A percentile compares a stretch with the other conserved stretches of the same genome.
Conservation (phyloP, 768 basidiomycete genomes). For the Heimioporus sp. region DNA sequence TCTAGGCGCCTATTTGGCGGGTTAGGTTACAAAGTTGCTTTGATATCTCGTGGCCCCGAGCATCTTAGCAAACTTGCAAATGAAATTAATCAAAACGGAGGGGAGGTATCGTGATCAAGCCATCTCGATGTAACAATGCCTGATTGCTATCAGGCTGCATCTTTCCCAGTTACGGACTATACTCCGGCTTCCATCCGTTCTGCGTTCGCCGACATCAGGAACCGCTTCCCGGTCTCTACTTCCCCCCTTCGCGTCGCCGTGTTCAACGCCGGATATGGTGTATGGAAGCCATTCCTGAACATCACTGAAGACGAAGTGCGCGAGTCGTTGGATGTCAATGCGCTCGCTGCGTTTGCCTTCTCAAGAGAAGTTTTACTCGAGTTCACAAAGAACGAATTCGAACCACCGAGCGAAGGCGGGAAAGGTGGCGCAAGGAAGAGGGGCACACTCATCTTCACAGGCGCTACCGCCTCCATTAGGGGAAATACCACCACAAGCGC, state of each 20-base stretch:
- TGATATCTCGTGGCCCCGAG: slow-evolving; percentile 58
- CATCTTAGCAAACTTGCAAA: slow-evolving; percentile 50
- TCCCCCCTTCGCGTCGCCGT: slow-evolving; percentile 59
- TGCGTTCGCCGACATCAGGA: slow-evolving; percentile 46
- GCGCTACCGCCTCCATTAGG: slow-evolving; percentile 64
- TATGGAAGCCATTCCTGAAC: slow-evolving; percentile 69
- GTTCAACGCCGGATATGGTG: slow-evolving; percentile 57
- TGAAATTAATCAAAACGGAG: slow-evolving; percentile 56
- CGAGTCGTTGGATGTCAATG: slow-evolving; percentile 47
- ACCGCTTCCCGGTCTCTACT: slow-evolving; percentile 43
- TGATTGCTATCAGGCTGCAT: slow-evolving; percentile 43
- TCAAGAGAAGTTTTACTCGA: slow-evolving; percentile 56
- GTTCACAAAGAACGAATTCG: slow-evolving; percentile 52
- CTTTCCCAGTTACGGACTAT: slow-evolving; percentile 55
- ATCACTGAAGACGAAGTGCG: slow-evolving; percentile 58
- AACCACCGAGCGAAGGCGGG: slow-evolving; percentile 41
- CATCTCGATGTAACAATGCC: neutral
- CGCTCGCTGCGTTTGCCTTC: slow-evolving; percentile 62
- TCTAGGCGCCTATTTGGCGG: slow-evolving; percentile 57
- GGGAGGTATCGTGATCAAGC: slow-evolving; percentile 41
- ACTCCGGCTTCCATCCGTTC: slow-evolving; percentile 49
- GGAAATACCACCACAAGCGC: slow-evolving; percentile 61
- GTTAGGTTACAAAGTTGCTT: slow-evolving; percentile 63
- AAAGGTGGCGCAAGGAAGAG: slow-evolving; percentile 46
- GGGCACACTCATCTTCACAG: slow-evolving; percentile 70